A percentile compares a stretch with the other conserved stretches of the same genome.
These are phyloP conservation scores for Hamigera avellanea DNA, from an alignment of 495 filamentous ascomycete species.

Conservation along the genomic window DNA sequence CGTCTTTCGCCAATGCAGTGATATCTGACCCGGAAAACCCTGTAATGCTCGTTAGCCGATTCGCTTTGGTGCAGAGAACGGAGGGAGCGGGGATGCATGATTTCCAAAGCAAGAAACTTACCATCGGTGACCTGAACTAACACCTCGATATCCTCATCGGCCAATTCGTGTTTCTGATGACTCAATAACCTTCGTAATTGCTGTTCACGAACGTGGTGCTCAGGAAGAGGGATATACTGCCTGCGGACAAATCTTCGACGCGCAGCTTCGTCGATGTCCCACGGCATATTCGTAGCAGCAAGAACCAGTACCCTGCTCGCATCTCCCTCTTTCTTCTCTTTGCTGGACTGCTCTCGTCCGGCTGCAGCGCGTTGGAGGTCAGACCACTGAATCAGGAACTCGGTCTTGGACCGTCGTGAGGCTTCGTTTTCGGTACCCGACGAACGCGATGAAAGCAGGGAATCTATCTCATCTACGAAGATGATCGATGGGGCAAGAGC, in stretches of 20 bases:
- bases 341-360: slow-evolving; percentile 60
- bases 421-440: slow-evolving; percentile 86
- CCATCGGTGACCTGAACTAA: slow-evolving; percentile 82
- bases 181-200: slow-evolving; percentile 70
- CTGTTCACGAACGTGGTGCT: slow-evolving; percentile 61
- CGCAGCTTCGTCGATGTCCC: slow-evolving; percentile 96
- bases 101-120: no score
- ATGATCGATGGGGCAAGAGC: slow-evolving; percentile 90
- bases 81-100: no score
- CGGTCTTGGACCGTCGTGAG: slow-evolving; percentile 88
- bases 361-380: slow-evolving; percentile 88
- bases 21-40: slow-evolving; percentile 97
- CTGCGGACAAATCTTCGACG: slow-evolving; percentile 81
- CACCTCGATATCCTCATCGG: slow-evolving; percentile 56
- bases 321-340: slow-evolving; percentile 66
- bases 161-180: slow-evolving; percentile 79
- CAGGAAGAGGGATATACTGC: slow-evolving; percentile 93
- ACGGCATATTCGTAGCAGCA: slow-evolving; percentile 92
- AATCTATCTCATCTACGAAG: slow-evolving; percentile 98
- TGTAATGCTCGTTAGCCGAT: slow-evolving; percentile 15
- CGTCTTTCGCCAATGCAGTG: slow-evolving; percentile 93
- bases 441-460: slow-evolving; percentile 72
- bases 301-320: slow-evolving; percentile 83
- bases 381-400: slow-evolving; percentile 96
- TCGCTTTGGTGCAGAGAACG: no score